Base-by-base conservation (phyloP, 352 stramenopile genomes). In the Elongisporangium anandrum region DNA sequence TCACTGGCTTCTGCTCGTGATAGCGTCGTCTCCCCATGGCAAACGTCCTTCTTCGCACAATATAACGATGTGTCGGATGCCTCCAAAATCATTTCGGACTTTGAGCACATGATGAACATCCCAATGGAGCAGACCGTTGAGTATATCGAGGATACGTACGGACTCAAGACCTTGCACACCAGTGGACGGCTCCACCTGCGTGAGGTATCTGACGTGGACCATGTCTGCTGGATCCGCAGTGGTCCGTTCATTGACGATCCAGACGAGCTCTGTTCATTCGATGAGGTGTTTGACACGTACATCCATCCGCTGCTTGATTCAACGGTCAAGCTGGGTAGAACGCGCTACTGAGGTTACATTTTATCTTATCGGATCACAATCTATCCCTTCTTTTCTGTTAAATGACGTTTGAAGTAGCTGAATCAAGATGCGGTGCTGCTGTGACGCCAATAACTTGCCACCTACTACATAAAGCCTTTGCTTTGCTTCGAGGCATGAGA, bases 1-100 rank as follows among this genome's bases (percentile, higher is more conserved):
- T 79, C 79, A 56, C 78, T 85, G 54, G 63, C 64, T 0, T 82
- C 75, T 6, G 54, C 70, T 34, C 50, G 52, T 6, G 73, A 82
- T 54, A 63, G 70, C 19, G 50, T 68, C 34, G 66, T 82, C 47
- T 65, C 72, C 38, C 72, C 72, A 34, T 85, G 70, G 72, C 65
- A 82, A 57, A 66, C 51, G 19, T 70, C 57, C 41, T 61, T 79
- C 29, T 64, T 80, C 26, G 72, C 70, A 3, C 63, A 64, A 52
- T 85, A 81, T 62, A 66, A 60, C 10, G 59, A 77, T 41, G 65
- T 81, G 12, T 55, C 62, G 49, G 69, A 55, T 2, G 56, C 69
- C 4, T 59, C 64, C 23, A 41, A 64, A 41, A 59, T 66, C 50
- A 50, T 16, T 2, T 54, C 38, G 7, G 62, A 68, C 48, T 71